Percentiles rank a stretch among this genome's conserved stretches.
phyloP scores from a whole-genome alignment of 805 yeast species.

The Candida peoriensis region DNA sequence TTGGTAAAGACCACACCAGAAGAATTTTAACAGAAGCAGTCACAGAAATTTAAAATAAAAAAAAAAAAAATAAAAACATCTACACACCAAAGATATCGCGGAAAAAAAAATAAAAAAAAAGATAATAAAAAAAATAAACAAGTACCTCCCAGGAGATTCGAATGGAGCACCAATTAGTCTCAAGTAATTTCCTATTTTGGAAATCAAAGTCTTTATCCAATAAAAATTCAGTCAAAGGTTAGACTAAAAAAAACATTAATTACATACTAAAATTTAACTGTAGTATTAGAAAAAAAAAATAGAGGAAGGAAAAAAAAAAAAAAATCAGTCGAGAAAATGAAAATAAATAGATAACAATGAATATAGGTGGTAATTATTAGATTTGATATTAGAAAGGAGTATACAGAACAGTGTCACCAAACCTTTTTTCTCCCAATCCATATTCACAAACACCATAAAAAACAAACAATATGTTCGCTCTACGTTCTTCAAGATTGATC shows the following conservation, averaged over 20 bases:
- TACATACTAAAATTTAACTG: too few species aligned
- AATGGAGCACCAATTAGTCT: constrained; percentile 4
- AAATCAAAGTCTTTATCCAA: constrained; percentile 18
- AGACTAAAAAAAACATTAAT: too few species aligned
- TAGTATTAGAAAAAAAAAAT: too few species aligned
- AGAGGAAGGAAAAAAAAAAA: constrained; percentile 2
- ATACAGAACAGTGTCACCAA: too few species aligned
- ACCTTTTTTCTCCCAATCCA: too few species aligned
- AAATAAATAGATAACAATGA: constrained; percentile 1
- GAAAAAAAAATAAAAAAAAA: too few species aligned
- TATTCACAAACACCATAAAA: too few species aligned
- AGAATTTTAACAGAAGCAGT: constrained; percentile 4
- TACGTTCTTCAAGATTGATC: constrained; percentile 30
- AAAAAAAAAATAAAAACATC: constrained; percentile 2
- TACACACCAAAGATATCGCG: constrained; percentile 3
- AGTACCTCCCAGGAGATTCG: constrained; percentile 4
- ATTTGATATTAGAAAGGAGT: constrained; percentile 1
- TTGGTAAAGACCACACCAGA: too few species aligned
- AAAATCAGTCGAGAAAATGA: constrained; percentile 21
- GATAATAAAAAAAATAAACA: too few species aligned
- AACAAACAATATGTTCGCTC: constrained; percentile 26
- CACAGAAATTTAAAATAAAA: too few species aligned
- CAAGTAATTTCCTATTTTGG: constrained; percentile 12
- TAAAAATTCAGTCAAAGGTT: constrained; percentile 17
- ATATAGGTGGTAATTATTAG: too few species aligned